A percentile compares a stretch with the other conserved stretches of the same genome.
Evolutionary conservation across 805 yeast genomes (phyloP).

Genomic region (Ogataea trehalophila): DNA sequence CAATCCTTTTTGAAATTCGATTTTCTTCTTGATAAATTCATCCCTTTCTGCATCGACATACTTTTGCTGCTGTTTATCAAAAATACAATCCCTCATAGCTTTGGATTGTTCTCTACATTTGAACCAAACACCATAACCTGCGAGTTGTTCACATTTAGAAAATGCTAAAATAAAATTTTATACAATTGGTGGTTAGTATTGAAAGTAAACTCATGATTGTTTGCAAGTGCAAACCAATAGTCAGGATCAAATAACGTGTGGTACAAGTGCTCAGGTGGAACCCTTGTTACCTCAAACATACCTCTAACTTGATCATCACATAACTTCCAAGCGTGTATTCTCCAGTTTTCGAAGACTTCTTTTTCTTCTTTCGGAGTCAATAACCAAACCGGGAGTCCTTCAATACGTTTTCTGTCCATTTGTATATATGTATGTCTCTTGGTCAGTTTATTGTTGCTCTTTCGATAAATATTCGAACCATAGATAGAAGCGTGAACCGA

Average conservation of each 20-base stretch:
- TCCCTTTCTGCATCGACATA: constrained; percentile 70
- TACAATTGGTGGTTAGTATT: neutral
- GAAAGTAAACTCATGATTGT: neutral
- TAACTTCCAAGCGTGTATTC: constrained; percentile 54
- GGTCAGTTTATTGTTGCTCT: no score
- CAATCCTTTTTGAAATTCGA: constrained; percentile 31
- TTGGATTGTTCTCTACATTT: constrained; percentile 57
- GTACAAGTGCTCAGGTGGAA: no score
- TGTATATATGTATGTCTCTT: neutral
- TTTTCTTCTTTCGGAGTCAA: constrained; percentile 74
- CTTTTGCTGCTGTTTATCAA: constrained; percentile 53
- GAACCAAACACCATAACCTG: constrained; percentile 63
- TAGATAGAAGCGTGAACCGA: no score
- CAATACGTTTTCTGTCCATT: constrained; percentile 27
- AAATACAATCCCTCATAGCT: constrained; percentile 60
- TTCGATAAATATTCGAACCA: no score
- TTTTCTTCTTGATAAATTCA: constrained; percentile 54
- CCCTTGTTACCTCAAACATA: constrained; percentile 12
- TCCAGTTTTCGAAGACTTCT: constrained; percentile 66
- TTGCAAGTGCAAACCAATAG: no score
- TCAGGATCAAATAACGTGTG: no score
- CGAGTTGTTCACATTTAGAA: constrained; percentile 58
- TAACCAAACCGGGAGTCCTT: constrained; percentile 65
- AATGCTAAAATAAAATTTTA: constrained; percentile 33
- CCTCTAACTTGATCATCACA: constrained; percentile 69